phyloP scores from a whole-genome alignment of 2,329 filamentous ascomycete species.

The Trichoderma sp. region DNA sequence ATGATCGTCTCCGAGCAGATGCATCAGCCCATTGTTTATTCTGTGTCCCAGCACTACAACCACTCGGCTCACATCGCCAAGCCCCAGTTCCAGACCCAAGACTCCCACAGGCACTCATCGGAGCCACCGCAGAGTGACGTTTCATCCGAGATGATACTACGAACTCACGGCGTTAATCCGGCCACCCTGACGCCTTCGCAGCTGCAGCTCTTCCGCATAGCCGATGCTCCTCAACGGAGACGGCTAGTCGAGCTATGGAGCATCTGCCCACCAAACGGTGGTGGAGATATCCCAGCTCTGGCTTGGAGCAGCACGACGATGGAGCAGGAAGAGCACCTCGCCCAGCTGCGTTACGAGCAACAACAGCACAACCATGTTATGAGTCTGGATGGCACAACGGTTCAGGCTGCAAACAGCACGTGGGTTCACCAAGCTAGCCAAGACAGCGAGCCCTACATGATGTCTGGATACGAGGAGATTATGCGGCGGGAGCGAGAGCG shows the following conservation, averaged over 20 bases:
- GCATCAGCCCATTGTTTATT: conserved; percentile 60
- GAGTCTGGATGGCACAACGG: conserved; percentile 53
- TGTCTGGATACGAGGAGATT: conserved; percentile 71
- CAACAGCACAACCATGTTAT: conserved; percentile 43
- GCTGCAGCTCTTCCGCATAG: conserved; percentile 72
- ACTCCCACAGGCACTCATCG: conserved; percentile 46
- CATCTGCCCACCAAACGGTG: conserved; percentile 67
- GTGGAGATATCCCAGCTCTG: conserved; percentile 50
- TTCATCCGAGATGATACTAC: conserved; percentile 56
- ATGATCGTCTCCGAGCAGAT: conserved; percentile 29
- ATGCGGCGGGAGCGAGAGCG: conserved; percentile 61
- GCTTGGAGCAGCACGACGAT: conserved; percentile 53
- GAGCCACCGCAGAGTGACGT: conserved; percentile 49
- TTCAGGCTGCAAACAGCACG: conserved; percentile 52
- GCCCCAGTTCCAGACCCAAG: conserved; percentile 32
- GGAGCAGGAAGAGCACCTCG: conserved; percentile 58
- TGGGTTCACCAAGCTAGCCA: conserved; percentile 43
- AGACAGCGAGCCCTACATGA: conserved; percentile 78
- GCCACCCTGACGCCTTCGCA: conserved; percentile 68
- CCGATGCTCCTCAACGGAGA: conserved; percentile 66
- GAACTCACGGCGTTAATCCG: conserved; percentile 67
- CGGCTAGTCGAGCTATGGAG: conserved; percentile 82
- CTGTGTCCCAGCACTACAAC: conserved; percentile 77
- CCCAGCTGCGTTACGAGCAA: conserved; percentile 56
- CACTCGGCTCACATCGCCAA: conserved; percentile 65